Evolutionary conservation across 768 basidiomycete species (phyloP).

Genomic region (Russula dissimulans): DNA sequence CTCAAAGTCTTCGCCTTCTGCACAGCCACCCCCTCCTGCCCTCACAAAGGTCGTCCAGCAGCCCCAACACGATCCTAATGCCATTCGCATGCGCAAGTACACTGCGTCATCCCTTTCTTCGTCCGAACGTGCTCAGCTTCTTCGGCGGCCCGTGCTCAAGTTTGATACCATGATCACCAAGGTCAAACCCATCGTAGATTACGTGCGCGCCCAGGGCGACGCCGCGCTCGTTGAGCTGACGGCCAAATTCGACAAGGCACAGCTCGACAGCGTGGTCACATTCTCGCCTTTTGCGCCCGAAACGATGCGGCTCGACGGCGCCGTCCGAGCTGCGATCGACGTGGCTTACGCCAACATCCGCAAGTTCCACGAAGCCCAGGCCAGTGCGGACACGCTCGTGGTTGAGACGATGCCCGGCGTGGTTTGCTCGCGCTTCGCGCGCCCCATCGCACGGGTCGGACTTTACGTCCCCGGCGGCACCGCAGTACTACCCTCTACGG

Average conservation of each 20-base stretch:
- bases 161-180: constrained; percentile 84
- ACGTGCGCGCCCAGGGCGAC: constrained; percentile 79
- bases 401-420: constrained; percentile 99
- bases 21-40: constrained; percentile 19
- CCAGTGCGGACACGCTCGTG: constrained; percentile 54
- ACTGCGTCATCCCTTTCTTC: constrained; percentile 42
- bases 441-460: constrained; percentile 92
- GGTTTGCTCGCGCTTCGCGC: constrained; percentile 87
- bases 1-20: constrained; percentile 13
- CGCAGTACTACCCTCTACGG: constrained; percentile 91
- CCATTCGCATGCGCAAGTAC: constrained; percentile 71
- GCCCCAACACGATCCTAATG: constrained; percentile 27
- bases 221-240: constrained; percentile 79
- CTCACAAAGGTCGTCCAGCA: constrained; percentile 19
- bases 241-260: constrained; percentile 85
- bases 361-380: constrained; percentile 87
- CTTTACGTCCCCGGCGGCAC: constrained; percentile 97
- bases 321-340: constrained; percentile 77
- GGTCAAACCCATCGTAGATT: constrained; percentile 89
- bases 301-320: constrained; percentile 47
- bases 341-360: constrained; percentile 84
- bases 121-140: constrained; percentile 54
- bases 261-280: constrained; percentile 58
- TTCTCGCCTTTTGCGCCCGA: constrained; percentile 71
- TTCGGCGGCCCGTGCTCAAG: constrained; percentile 84